Evolutionary conservation across 768 basidiomycete species (phyloP).

Genomic region (Naganishia antarctica): DNA sequence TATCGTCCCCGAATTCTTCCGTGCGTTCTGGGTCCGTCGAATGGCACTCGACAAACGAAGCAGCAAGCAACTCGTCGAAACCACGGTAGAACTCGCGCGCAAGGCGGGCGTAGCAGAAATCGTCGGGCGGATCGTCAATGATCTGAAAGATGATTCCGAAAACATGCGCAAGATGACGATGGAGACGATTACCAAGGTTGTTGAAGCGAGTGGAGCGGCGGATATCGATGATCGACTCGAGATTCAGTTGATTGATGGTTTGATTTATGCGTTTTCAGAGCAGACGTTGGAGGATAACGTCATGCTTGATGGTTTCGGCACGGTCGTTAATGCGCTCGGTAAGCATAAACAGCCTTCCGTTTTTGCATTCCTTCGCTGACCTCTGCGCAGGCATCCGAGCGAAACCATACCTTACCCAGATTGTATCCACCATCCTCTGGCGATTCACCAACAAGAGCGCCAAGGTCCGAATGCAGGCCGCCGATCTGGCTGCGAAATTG

Average conservation of each 20-base stretch:
- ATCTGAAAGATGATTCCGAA: conserved; percentile 64
- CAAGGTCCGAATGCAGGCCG: conserved; percentile 97
- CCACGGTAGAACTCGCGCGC: conserved; percentile 95
- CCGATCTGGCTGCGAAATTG: conserved; percentile 91
- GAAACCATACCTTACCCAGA: conserved; percentile 96
- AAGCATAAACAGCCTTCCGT: conserved; percentile 34
- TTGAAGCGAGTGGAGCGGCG: conserved; percentile 87
- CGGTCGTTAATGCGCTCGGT: conserved; percentile 88
- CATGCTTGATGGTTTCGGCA: conserved; percentile 97
- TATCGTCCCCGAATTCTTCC: conserved; percentile 98
- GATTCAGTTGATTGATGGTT: conserved; percentile 89
- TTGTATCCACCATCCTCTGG: conserved; percentile 98
- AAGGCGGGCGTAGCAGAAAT: conserved; percentile 96
- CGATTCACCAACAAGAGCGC: conserved; percentile 99
- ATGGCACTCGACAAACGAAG: conserved; percentile 97
- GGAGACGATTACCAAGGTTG: conserved; percentile 98
- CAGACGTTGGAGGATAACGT: conserved; percentile 98
- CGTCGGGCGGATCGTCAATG: conserved; percentile 79
- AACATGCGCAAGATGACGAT: conserved; percentile 91
- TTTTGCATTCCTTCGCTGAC: neutral
- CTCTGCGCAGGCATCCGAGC: conserved; percentile 67
- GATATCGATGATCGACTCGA: conserved; percentile 96
- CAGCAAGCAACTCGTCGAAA: conserved; percentile 95
- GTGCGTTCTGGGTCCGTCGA: conserved; percentile 86
- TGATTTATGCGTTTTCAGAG: conserved; percentile 99